Percentiles rank a stretch among this genome's conserved stretches.
phyloP scores from a whole-genome alignment of 2,329 filamentous ascomycete genomes.

The Neofusicoccum sp. region DNA sequence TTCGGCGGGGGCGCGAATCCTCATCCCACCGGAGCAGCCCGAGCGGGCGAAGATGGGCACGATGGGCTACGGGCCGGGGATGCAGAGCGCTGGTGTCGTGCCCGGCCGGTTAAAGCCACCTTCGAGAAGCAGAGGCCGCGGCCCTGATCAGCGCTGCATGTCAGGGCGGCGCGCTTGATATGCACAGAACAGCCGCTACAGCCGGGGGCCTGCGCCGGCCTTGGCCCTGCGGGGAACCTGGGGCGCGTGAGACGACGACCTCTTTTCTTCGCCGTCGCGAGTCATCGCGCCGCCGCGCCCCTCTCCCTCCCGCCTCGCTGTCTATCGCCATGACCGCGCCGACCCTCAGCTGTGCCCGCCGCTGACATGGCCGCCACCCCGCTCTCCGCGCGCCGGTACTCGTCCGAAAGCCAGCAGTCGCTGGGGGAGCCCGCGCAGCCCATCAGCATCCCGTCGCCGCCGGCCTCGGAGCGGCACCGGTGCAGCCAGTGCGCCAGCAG shows the following conservation, averaged over 20 bases:
- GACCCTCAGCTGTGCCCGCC: not conserved
- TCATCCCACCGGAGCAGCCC: no score
- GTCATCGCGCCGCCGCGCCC: not conserved
- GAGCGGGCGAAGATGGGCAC: no score
- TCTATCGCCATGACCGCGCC: slow-evolving; percentile 6
- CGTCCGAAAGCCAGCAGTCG: slow-evolving; percentile 14
- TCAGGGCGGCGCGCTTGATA: no score
- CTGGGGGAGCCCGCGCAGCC: not conserved
- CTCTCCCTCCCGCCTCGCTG: not conserved
- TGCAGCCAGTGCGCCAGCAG: slow-evolving; percentile 35
- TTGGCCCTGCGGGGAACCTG: no score
- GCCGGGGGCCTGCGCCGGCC: no score
- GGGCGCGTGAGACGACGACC: not conserved
- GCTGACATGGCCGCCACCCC: not conserved
- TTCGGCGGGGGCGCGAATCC: no score
- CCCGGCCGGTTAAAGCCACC: no score
- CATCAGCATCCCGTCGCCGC: slow-evolving; percentile 10
- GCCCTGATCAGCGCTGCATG: no score
- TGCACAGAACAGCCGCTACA: no score
- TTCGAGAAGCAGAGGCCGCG: no score
- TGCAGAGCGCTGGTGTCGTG: no score
- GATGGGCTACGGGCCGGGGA: no score
- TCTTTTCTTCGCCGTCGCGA: slow-evolving; percentile 3
- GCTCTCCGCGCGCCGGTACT: slow-evolving; percentile 7
- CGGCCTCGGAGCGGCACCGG: slow-evolving; percentile 12